Evolutionary conservation across 306 rosid species (phyloP).

Genomic region (Luffa acutangula): DNA sequence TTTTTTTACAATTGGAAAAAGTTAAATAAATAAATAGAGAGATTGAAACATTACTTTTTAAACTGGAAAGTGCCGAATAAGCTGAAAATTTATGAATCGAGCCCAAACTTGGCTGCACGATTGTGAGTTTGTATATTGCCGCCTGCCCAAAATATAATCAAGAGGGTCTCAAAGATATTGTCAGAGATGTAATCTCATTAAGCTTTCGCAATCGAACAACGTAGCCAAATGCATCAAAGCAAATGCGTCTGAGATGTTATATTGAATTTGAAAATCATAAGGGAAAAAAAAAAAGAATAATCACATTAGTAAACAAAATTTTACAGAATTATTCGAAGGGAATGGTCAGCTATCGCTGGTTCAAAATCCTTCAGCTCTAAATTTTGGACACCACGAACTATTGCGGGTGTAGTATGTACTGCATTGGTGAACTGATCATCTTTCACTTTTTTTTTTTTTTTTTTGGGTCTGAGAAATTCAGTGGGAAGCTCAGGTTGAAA

Average conservation of each 20-base stretch:
- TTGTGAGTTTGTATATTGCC: neutral
- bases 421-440: neutral
- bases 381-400: neutral
- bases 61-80: too few relatives aligned
- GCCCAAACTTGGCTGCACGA: neutral
- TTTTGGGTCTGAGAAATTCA: neutral
- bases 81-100: too few relatives aligned
- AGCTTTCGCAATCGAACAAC: neutral
- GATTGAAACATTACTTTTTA: too few relatives aligned
- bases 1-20: too few relatives aligned
- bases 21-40: too few relatives aligned
- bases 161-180: neutral
- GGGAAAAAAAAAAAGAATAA: neutral
- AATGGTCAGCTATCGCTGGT: neutral
- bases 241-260: neutral
- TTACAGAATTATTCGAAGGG: neutral
- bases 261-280: neutral
- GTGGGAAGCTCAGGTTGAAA: constrained; percentile 10
- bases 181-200: neutral
- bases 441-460: neutral
- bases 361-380: neutral
- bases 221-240: neutral
- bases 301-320: neutral
- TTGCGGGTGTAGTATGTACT: neutral
- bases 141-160: neutral